A percentile compares a stretch with the other conserved stretches of the same genome.
These are phyloP conservation scores for Salix dunnii DNA, from an alignment of 345 rosid species.

Conservation along the genomic window DNA sequence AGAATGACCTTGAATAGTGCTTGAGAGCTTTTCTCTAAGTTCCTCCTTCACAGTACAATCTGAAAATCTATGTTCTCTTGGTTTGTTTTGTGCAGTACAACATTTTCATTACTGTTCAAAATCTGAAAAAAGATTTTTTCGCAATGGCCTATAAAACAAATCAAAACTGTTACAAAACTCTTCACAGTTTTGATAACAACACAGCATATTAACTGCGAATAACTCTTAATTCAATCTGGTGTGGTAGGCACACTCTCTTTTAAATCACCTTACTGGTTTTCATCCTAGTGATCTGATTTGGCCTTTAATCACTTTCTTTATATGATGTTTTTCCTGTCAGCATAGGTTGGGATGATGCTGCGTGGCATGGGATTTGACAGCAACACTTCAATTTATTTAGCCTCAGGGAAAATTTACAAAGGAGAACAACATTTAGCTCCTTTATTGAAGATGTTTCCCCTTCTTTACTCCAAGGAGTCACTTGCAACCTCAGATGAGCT, in stretches of 20 bases:
- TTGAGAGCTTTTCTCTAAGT: neutral
- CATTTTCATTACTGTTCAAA: neutral
- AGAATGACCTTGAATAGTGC: neutral
- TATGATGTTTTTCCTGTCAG: slow-evolving; percentile 45
- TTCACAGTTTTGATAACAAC: neutral
- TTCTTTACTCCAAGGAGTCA: slow-evolving; percentile 75
- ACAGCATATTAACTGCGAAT: neutral
- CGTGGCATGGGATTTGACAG: slow-evolving; percentile 97
- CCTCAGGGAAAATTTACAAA: slow-evolving; percentile 74
- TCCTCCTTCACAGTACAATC: neutral
- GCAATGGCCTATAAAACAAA: neutral
- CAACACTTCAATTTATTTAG: slow-evolving; percentile 73
- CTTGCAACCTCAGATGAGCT: slow-evolving; percentile 85
- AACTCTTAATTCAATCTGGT: neutral
- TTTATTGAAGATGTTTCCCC: slow-evolving; percentile 76
- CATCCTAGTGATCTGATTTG: slow-evolving; percentile 7
- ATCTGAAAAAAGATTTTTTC: neutral
- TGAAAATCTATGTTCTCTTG: neutral
- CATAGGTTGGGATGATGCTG: slow-evolving; percentile 93
- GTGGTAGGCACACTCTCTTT: neutral
- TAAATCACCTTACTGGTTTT: neutral
- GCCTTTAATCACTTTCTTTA: slow-evolving; percentile 14
- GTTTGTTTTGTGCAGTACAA: neutral
- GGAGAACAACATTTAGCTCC: slow-evolving; percentile 71
- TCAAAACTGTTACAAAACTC: neutral